Percentiles rank a stretch among this genome's conserved stretches.
Evolutionary conservation across 2,329 filamentous ascomycete species (phyloP).

Genomic region (Diaporthe vexans): DNA sequence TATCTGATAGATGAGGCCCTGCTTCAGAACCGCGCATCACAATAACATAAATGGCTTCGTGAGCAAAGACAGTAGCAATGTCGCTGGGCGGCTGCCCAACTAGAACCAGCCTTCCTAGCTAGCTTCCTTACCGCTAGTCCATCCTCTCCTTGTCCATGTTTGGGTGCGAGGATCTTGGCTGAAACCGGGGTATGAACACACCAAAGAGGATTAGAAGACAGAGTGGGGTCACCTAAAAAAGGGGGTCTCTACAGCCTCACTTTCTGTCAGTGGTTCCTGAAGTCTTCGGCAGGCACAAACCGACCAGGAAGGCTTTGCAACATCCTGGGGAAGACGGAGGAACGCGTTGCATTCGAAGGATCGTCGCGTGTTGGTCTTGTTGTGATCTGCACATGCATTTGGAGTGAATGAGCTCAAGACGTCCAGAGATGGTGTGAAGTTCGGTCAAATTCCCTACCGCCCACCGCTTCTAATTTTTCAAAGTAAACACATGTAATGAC

Average conservation of each 20-base stretch:
- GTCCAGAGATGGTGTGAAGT: background rate
- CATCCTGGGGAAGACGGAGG: too few relatives aligned
- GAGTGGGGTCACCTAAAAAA: background rate
- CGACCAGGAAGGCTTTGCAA: background rate
- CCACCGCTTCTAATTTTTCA: background rate
- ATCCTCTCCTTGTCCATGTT: slow-evolving; percentile 11
- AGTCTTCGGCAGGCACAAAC: background rate
- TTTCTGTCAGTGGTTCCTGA: background rate
- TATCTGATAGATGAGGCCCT: background rate
- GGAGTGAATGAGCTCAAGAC: background rate
- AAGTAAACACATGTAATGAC: background rate
- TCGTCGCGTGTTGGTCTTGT: background rate
- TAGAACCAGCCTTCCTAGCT: slow-evolving; percentile 4
- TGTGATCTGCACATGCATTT: background rate
- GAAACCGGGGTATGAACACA: background rate
- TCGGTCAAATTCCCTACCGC: background rate
- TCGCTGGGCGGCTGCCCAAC: slow-evolving; percentile 8
- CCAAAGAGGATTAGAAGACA: background rate
- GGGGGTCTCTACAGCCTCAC: slow-evolving; percentile 8
- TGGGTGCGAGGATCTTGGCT: slow-evolving; percentile 17
- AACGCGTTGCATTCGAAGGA: background rate
- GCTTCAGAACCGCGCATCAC: background rate
- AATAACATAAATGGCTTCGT: background rate
- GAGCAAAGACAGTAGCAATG: background rate
- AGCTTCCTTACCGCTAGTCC: slow-evolving; percentile 1